These are phyloP conservation scores for Neoboletus brunneissimus DNA, from an alignment of 768 basidiomycete genomes.

Conservation along the genomic window DNA sequence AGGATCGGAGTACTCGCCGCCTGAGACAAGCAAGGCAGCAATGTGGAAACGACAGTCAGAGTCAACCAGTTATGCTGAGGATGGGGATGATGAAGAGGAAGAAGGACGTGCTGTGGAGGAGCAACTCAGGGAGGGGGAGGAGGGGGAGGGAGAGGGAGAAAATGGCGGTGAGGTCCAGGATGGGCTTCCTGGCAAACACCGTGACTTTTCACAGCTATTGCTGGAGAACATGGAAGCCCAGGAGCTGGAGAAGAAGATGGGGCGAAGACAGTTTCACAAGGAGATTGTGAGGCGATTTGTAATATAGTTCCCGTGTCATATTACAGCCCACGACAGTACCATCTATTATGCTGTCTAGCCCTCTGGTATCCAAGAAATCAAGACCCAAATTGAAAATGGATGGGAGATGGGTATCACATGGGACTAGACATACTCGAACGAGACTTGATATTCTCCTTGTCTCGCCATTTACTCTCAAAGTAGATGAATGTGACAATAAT, in stretches of 20 bases:
- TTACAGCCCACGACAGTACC: background rate
- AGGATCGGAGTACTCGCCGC: constrained; percentile 26
- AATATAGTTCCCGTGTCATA: background rate
- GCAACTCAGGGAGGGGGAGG: background rate
- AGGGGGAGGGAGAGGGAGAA: background rate
- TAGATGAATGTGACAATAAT: constrained; percentile 37
- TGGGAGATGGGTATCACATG: background rate
- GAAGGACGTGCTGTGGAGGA: constrained; percentile 14
- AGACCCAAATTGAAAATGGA: background rate
- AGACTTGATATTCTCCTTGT: constrained; percentile 18
- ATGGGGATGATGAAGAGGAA: background rate
- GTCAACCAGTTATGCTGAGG: background rate
- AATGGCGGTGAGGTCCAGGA: accelerated
- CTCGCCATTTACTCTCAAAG: constrained; percentile 31
- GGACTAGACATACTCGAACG: constrained; percentile 6
- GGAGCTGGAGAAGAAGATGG: constrained; percentile 17
- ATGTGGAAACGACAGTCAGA: constrained; percentile 22
- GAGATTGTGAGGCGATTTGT: constrained; percentile 13
- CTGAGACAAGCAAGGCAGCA: constrained; percentile 28
- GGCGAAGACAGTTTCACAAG: constrained; percentile 10
- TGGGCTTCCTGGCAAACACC: background rate
- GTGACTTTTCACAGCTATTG: constrained; percentile 12
- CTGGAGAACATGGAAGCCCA: constrained; percentile 4
- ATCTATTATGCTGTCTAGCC: background rate
- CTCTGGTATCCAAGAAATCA: background rate